Conservation (phyloP, 2,329 filamentous ascomycete species). For the Colletotrichum endophyticum region DNA sequence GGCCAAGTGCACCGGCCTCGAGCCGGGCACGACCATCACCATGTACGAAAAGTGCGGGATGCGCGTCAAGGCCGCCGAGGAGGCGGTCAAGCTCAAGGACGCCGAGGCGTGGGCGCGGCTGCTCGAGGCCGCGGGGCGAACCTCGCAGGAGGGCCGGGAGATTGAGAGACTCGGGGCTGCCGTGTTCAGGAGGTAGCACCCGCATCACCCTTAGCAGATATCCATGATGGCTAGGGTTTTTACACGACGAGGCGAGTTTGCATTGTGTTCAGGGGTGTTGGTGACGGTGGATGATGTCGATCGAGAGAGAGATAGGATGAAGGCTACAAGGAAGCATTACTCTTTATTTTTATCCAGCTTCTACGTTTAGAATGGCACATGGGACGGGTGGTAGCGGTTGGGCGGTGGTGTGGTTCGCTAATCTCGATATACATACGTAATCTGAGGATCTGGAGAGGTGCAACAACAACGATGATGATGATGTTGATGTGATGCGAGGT, state of each 20-base stretch:
- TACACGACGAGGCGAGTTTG: conserved; percentile 22
- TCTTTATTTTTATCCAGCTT: background rate
- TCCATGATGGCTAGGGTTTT: background rate
- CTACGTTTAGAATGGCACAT: background rate
- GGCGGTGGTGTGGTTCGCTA: background rate
- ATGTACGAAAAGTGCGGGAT: conserved; percentile 98
- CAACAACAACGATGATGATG: background rate
- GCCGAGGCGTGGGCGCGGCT: conserved; percentile 75
- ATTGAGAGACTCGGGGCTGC: conserved; percentile 79
- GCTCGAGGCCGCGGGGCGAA: conserved; percentile 73
- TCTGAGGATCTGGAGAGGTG: background rate
- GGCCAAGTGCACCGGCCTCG: conserved; percentile 80
- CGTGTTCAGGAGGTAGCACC: conserved; percentile 50
- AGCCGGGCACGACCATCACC: conserved; percentile 72
- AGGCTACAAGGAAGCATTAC: background rate
- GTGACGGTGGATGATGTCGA: background rate
- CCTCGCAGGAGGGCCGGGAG: conserved; percentile 71
- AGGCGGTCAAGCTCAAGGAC: conserved; percentile 85
- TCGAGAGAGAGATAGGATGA: background rate
- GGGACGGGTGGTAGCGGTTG: background rate
- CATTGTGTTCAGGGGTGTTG: background rate
- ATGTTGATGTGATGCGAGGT: background rate
- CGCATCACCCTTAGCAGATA: too few relatives aligned
- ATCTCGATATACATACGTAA: background rate
- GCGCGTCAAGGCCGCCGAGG: conserved; percentile 87